These are phyloP conservation scores for Tetracentron sinense DNA, from an alignment of 164 flowering plant genomes.

Conservation along the genomic window DNA sequence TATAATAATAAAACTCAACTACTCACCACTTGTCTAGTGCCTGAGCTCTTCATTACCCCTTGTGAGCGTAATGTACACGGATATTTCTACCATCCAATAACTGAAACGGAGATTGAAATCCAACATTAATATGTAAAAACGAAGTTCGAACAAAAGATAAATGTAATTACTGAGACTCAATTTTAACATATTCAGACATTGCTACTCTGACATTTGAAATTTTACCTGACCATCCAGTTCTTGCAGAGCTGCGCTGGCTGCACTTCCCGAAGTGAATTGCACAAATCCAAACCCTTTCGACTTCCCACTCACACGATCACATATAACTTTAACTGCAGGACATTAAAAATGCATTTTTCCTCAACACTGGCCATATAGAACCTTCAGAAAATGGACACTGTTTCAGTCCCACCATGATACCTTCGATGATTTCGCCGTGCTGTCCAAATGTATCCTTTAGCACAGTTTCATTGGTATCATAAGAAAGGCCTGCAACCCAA, in stretches of 20 bases:
- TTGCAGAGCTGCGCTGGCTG: slow-evolving; percentile 44
- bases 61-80: slow-evolving; percentile 44
- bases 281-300: slow-evolving; percentile 78
- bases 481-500: slow-evolving; percentile 52
- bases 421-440: slow-evolving; percentile 57
- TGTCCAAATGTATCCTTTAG: slow-evolving; percentile 46
- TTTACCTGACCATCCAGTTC: slow-evolving; percentile 61
- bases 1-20: too few relatives aligned
- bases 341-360: neutral
- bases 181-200: neutral
- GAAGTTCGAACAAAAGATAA: neutral
- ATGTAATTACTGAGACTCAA: neutral
- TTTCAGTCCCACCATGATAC: slow-evolving; percentile 21
- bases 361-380: neutral
- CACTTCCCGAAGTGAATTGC: slow-evolving; percentile 37
- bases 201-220: neutral
- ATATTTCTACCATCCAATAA: slow-evolving; percentile 60
- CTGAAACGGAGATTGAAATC: slow-evolving; percentile 21
- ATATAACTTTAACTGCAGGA: slow-evolving; percentile 55
- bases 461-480: slow-evolving; percentile 63
- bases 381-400: neutral
- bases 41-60: slow-evolving; percentile 20
- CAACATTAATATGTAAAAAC: too few relatives aligned
- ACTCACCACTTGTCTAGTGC: too few relatives aligned
- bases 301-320: slow-evolving; percentile 48